These are phyloP conservation scores for Obelidium mucronatum DNA, from an alignment of 192 early-diverging fungal genomes.

Conservation along the genomic window DNA sequence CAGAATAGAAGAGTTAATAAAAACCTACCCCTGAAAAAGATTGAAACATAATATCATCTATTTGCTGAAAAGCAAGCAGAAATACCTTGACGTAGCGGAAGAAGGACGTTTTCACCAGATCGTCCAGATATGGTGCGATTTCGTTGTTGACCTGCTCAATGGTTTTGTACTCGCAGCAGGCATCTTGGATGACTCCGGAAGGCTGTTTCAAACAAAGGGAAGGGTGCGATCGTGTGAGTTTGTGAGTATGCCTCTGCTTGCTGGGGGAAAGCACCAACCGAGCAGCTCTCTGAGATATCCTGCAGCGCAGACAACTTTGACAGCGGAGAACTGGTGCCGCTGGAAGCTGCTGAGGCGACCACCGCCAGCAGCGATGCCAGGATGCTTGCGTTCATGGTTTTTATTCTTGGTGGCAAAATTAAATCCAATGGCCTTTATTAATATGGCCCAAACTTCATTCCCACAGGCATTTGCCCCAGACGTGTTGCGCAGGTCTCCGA, in stretches of 20 bases:
- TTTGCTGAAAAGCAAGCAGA: too few species aligned
- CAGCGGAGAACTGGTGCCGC: not conserved
- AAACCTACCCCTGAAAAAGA: not conserved
- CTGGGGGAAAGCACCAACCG: slow-evolving; percentile 2
- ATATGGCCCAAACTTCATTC: slow-evolving; percentile 11
- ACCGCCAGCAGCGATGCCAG: not conserved
- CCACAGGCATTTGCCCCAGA: slow-evolving; percentile 24
- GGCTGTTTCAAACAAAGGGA: slow-evolving; percentile 10
- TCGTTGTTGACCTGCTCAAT: slow-evolving; percentile 70
- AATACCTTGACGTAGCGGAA: slow-evolving; percentile 90
- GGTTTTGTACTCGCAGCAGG: slow-evolving; percentile 49
- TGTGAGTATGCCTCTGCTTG: not conserved
- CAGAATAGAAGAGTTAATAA: not conserved
- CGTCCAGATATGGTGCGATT: slow-evolving; percentile 69
- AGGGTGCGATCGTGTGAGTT: not conserved
- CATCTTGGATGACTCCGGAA: slow-evolving; percentile 42
- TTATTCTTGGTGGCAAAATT: not conserved
- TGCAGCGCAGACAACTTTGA: slow-evolving; percentile 17
- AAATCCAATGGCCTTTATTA: not conserved
- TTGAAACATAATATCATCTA: not conserved
- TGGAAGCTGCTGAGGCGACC: not conserved
- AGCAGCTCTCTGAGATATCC: slow-evolving; percentile 30
- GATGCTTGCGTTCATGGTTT: not conserved
- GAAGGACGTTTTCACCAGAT: slow-evolving; percentile 84
- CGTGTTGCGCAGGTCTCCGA: slow-evolving; percentile 60